Conservation (phyloP, 2,329 filamentous ascomycete genomes). For the Emericellopsis cladophorae region DNA sequence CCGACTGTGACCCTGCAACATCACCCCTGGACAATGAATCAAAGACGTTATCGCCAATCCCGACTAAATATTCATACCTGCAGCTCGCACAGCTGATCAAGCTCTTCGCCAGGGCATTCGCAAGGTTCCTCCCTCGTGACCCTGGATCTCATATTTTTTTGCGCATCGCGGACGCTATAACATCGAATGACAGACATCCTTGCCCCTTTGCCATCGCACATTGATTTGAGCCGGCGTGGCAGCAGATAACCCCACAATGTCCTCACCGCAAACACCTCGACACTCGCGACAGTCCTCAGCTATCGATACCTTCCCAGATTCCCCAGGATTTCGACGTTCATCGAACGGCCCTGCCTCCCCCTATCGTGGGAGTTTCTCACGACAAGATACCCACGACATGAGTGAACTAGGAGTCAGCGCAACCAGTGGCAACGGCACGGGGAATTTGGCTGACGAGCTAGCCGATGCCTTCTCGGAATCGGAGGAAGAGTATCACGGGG, state of each 20-base stretch:
- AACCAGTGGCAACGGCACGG: constrained; percentile 44
- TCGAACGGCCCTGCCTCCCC: constrained; percentile 39
- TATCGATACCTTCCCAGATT: constrained; percentile 34
- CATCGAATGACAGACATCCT: too few relatives aligned
- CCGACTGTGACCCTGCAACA: too few relatives aligned
- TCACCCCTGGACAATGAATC: too few relatives aligned
- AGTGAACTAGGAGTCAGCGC: constrained; percentile 28
- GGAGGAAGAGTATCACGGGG: constrained; percentile 34
- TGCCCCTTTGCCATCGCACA: too few relatives aligned
- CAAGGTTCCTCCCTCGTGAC: too few relatives aligned
- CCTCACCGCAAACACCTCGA: constrained; percentile 40
- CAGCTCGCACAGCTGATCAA: too few relatives aligned
- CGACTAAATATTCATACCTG: too few relatives aligned
- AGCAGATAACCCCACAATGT: constrained; percentile 13
- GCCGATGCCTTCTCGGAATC: constrained; percentile 60
- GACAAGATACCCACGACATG: constrained; percentile 33
- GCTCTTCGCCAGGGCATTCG: too few relatives aligned
- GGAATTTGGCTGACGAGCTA: constrained; percentile 71
- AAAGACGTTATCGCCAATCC: too few relatives aligned
- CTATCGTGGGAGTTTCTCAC: constrained; percentile 31
- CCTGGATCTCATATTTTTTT: too few relatives aligned
- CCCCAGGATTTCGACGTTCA: constrained; percentile 31
- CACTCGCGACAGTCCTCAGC: constrained; percentile 47
- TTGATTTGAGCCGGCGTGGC: too few relatives aligned
- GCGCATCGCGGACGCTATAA: too few relatives aligned